Evolutionary conservation across 2,329 filamentous ascomycete species (phyloP).

Genomic region (Cytospora mali): DNA sequence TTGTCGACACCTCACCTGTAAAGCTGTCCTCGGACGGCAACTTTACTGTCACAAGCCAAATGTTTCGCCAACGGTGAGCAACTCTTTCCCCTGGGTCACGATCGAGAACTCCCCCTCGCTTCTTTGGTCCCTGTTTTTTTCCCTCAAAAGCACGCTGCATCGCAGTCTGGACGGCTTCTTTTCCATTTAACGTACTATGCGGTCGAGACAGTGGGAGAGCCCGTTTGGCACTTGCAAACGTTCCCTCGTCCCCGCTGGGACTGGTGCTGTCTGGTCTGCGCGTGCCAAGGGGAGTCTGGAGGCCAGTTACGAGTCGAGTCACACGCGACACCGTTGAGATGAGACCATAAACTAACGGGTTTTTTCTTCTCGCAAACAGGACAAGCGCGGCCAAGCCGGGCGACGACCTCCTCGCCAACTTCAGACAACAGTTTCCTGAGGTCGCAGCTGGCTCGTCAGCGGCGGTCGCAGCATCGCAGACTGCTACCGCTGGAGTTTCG

Average conservation of each 20-base stretch:
- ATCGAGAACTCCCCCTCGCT: neutral
- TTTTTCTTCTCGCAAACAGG: constrained; percentile 43
- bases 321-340: constrained; percentile 2
- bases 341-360: constrained; percentile 10
- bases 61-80: constrained; percentile 29
- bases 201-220: neutral
- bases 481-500: constrained; percentile 39
- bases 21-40: constrained; percentile 10
- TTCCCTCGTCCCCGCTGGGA: too few species aligned
- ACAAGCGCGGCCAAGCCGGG: constrained; percentile 83
- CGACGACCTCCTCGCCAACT: constrained; percentile 81
- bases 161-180: neutral
- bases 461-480: constrained; percentile 43
- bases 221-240: neutral
- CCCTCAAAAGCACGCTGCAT: neutral
- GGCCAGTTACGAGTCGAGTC: constrained; percentile 5
- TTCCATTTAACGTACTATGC: neutral
- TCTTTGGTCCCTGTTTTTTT: neutral
- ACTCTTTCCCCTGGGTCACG: neutral
- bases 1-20: neutral
- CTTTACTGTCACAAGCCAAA: constrained; percentile 16
- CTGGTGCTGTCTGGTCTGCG: neutral
- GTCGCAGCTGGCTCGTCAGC: constrained; percentile 53
- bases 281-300: neutral
- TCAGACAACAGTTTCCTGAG: constrained; percentile 81